Evolutionary conservation across 257 asterid genomes (phyloP), one percentile per base, ranked within the genome.

Genomic region (Capsicum rhomboideum): DNA sequence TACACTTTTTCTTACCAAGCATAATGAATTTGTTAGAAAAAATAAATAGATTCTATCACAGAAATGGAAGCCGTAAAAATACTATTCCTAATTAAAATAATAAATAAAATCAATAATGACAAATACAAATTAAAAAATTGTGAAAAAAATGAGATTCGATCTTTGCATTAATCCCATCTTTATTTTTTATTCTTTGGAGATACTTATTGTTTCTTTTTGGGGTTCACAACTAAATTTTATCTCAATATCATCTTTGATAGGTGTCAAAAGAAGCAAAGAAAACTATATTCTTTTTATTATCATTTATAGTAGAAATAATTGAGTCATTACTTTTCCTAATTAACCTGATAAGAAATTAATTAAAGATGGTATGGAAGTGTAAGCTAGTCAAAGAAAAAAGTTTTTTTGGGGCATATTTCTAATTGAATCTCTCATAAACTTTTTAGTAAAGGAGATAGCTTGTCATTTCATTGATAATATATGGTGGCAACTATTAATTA

Each of bases 201-300:
- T 74, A n/a, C 79, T 61, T 75, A 18, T 82, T 86, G 34, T 18
- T 74, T 23, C 52, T 77, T 77, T 75, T 77, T 18, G 17, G 81
- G 81, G 81, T 77, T 77, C 63, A 77, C 12, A 77, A 17, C 26
- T 1, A 20, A 49, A 16, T 54, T 84, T 71, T 74, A 37, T 28
- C 52, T 79, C 77, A 21, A 40, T 18, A 23, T 72, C 50, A 80
- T 84, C 55, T 21, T 0, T 72, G 46, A 66, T 86, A 71, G 83
- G 69, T 86, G 87, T 86, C 85, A 69, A 11, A 42, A 71, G 80
- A 59, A 81, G 83, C 55, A 4, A 52, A 49, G 31, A 77, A 82
- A 67, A 82, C 28, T 59, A 18, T 52, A 52, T 86, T 55, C 2
- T 21, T 55, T n/a, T 1, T 78, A 6, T 16, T 77, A 50, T 59